phyloP scores from a whole-genome alignment of 768 basidiomycete genomes.

The Mrakia gelida region DNA sequence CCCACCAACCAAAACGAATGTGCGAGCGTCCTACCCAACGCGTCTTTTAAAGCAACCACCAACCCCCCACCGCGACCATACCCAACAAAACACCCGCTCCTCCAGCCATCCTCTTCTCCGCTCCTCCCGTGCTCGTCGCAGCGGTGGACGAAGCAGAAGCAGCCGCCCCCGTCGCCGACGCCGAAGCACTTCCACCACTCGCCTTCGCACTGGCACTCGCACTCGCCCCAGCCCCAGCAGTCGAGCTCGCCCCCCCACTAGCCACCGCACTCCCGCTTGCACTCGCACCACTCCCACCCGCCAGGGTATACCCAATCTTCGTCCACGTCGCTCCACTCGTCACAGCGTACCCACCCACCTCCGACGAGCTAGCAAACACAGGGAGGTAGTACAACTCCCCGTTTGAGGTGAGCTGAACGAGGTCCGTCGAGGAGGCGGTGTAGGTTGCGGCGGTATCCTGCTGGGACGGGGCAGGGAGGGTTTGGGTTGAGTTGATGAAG shows the following conservation, averaged over 20 bases:
- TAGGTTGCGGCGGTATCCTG: constrained; percentile 62
- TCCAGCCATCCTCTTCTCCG: not conserved
- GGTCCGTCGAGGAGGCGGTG: constrained; percentile 57
- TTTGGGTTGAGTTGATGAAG: constrained; percentile 58
- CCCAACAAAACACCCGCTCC: not conserved
- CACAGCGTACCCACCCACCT: constrained; percentile 37
- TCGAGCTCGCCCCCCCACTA: not conserved
- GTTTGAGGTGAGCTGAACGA: constrained; percentile 64
- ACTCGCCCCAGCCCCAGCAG: not conserved
- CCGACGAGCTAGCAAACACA: constrained; percentile 34
- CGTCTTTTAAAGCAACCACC: not conserved
- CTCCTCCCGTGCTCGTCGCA: not conserved
- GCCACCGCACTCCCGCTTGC: constrained; percentile 23
- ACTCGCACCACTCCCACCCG: constrained; percentile 32
- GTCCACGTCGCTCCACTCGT: constrained; percentile 39
- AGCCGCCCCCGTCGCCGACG: too few species aligned
- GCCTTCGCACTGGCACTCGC: not conserved
- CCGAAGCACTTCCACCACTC: too few species aligned
- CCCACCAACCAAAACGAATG: too few species aligned
- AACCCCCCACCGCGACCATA: not conserved
- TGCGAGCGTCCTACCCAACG: not conserved
- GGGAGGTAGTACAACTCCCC: constrained; percentile 59
- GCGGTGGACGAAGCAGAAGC: not conserved
- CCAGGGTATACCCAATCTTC: constrained; percentile 41
- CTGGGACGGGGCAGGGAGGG: constrained; percentile 56